Evolutionary conservation across 2,329 filamentous ascomycete species (phyloP), one percentile per base, ranked within the genome.

Genomic region (Penicillium sp.): DNA sequence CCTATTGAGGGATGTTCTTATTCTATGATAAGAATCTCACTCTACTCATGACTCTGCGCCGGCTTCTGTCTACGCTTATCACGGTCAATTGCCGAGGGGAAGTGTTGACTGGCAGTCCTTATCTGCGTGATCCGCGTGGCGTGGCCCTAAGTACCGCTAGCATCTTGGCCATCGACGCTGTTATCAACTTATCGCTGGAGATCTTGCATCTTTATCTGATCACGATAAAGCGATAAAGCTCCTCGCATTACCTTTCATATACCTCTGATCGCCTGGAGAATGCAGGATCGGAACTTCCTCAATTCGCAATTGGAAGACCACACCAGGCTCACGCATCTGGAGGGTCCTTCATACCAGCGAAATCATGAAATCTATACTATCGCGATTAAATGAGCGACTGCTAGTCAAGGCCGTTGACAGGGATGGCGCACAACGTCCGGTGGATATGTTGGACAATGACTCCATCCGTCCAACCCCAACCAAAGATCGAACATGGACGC

Each of bases 401-500:
- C 30, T 66, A 1, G 68, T 70, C 22, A 70, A 65, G 48, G 58
- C 63, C 35, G 62, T 65, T 1, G 61, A 66, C 14, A 57, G 60
- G 43, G 57, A 70, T 63, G 67, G 66, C 3, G 33, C 58, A 7
- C 22, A 30, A 6, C 62, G 62, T 6, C 43, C 60, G 0, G 65
- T 68, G 2, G 63, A 46, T 13, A 46, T 46, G 43, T n/a, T 46
- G 43, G 43, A 46, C 43, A 46, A 46, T 28, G 43, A 81, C 63
- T 74, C 80, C 58, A 72, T 81, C 48, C 71, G 76, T 26, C 76
- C 80, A 11, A 70, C 79, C 8, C 73, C 73, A 58, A 65, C 77
- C 30, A 66, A 74, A 28, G 75, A 81, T 63, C 68, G 79, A 11
- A 80, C 77, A 14, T 81, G 78, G 79, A 75, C 72, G 16, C 67